Conservation (phyloP, 208 protist genomes). For the Trichomonas tenax region DNA sequence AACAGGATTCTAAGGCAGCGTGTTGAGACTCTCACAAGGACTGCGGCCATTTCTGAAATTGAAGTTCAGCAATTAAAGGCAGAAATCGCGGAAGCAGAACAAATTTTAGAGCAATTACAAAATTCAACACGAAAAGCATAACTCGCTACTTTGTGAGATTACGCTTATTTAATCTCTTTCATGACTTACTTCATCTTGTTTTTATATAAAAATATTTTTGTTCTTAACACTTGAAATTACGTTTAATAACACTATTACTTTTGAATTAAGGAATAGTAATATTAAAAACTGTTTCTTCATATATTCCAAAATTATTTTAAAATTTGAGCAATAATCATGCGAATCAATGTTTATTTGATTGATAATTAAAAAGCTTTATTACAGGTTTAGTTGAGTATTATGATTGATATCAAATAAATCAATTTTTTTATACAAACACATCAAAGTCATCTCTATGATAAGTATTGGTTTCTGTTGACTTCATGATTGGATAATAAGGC, state of each 20-base stretch:
- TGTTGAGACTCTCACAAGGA: background rate
- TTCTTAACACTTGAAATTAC: background rate
- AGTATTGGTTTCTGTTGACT: background rate
- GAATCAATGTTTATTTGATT: too few species aligned
- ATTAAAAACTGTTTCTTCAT: too few species aligned
- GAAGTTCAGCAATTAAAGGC: background rate
- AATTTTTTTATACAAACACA: conserved; percentile 10
- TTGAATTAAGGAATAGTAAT: too few species aligned
- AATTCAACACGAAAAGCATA: too few species aligned
- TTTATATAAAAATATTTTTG: background rate
- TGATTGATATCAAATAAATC: too few species aligned
- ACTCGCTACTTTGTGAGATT: background rate
- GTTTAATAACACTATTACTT: too few species aligned
- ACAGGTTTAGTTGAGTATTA: too few species aligned
- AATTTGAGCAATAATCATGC: too few species aligned
- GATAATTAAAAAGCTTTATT: too few species aligned
- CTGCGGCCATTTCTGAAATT: background rate
- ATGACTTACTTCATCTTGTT: background rate
- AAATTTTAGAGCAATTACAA: conserved; percentile 12
- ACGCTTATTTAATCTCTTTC: background rate
- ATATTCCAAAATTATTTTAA: too few species aligned
- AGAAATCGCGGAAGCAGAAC: background rate
- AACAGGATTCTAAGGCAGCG: background rate
- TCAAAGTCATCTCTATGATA: conserved; percentile 13
- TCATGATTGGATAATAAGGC: conserved; percentile 70